Base-by-base conservation (phyloP, 2,329 filamentous ascomycete species). In the Cordyceps cateniannulata region DNA sequence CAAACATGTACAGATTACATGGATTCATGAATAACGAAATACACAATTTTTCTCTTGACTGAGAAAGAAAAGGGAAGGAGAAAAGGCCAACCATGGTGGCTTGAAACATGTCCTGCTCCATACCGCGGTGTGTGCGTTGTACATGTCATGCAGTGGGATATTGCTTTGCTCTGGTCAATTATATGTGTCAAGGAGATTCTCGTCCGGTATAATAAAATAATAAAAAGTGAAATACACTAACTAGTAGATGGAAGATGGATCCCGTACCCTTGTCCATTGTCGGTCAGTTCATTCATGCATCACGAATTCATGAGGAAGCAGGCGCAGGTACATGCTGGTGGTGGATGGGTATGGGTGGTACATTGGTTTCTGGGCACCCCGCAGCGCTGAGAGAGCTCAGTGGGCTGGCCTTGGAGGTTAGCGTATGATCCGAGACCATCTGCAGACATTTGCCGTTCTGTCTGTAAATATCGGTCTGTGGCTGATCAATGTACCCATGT, bases 61-160 rank as follows among this genome's bases (percentile, higher is more conserved):
- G 16, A 40, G 32, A 29, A 50, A 16, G 12, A 42, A 18, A 42
- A n/a, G 16, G 16, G n/a, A 42, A 14, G 14, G 9, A n/a, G 16
- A 42, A 42, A 14, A 35, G 9, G 32, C 10, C 9, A 12, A 45
- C 22, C 14, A 44, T 16, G 12, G 55, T 50, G 55, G 55, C 55
- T 50, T 58, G 55, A 58, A 58, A 58, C 55, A 58, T 50, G 18
- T 22, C 55, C 54, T 49, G 54, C 38, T 55, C n/a, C 38, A 38
- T 53, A 22, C 38, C 40, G 40, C 38, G n/a, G 52, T 57, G 6
- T 45, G 44, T 57, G 45, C 29, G 44, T 40, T 48, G 45, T 57
- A 57, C 54, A 40, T 38, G 54, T 20, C 3, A 22, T 49, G 54
- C 42, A 25, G 53, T 27, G 53, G 45, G 50, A 25, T 22, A 32